Evolutionary conservation across 2,329 filamentous ascomycete genomes (phyloP).

Genomic region (Claviceps capensis): DNA sequence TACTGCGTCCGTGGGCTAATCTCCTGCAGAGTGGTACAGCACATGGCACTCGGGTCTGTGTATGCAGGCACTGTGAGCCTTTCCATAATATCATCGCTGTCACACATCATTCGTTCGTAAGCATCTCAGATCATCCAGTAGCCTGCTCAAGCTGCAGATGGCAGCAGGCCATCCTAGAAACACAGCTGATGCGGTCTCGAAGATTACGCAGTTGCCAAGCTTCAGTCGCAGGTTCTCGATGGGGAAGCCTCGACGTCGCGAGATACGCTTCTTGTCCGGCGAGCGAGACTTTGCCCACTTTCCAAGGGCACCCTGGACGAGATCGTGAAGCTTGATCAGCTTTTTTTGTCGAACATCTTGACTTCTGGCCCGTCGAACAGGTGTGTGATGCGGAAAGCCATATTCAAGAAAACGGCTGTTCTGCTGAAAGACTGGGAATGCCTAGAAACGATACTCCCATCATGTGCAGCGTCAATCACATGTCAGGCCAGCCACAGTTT

Average conservation of each 20-base stretch:
- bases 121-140: conserved; percentile 29
- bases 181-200: conserved; percentile 26
- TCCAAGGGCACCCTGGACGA: conserved; percentile 29
- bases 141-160: conserved; percentile 28
- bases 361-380: conserved; percentile 18
- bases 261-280: conserved; percentile 32
- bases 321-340: conserved; percentile 18
- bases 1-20: conserved; percentile 10
- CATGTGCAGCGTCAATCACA: conserved; percentile 13
- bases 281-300: conserved; percentile 29
- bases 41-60: conserved; percentile 21
- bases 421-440: too few species aligned
- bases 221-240: conserved; percentile 29
- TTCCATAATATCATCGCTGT: conserved; percentile 26
- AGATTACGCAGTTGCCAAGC: conserved; percentile 32
- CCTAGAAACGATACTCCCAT: too few species aligned
- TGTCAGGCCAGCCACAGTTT: conserved; percentile 18
- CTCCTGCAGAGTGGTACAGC: conserved; percentile 11
- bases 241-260: conserved; percentile 20
- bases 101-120: conserved; percentile 23
- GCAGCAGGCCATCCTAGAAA: conserved; percentile 34
- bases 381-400: conserved; percentile 10
- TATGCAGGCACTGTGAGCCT: conserved; percentile 25
- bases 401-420: neutral
- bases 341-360: conserved; percentile 20